Conservation (phyloP, 2,329 filamentous ascomycete species). For the Hymenoscyphus salicellus region DNA sequence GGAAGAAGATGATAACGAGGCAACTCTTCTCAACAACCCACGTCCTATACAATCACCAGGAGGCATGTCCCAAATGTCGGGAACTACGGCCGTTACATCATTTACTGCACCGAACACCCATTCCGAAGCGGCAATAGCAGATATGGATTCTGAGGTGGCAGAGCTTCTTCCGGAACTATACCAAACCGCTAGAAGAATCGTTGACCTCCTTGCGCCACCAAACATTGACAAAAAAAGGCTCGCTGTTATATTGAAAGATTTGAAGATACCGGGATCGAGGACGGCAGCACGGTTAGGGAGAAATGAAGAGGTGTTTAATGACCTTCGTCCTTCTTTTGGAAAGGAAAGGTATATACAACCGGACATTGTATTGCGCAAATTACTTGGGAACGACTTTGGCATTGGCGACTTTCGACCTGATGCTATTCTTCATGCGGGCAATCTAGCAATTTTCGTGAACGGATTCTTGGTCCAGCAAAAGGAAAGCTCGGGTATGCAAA, state of each 20-base stretch:
- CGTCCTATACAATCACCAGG: constrained; percentile 18
- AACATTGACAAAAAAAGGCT: constrained; percentile 32
- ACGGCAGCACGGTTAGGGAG: constrained; percentile 17
- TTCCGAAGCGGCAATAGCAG: constrained; percentile 28
- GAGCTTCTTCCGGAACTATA: constrained; percentile 41
- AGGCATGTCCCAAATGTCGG: constrained; percentile 27
- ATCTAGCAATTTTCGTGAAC: constrained; percentile 40
- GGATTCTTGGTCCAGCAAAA: constrained; percentile 37
- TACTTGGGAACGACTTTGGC: constrained; percentile 31
- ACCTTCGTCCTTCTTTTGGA: constrained; percentile 19
- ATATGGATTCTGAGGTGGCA: constrained; percentile 39
- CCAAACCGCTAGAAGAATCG: constrained; percentile 34
- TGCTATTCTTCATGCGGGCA: constrained; percentile 42
- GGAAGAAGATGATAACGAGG: not conserved
- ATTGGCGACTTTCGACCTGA: constrained; percentile 36
- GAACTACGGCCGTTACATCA: constrained; percentile 26
- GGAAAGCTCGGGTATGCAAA: constrained; percentile 18
- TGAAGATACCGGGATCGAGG: constrained; percentile 26
- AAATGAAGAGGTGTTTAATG: constrained; percentile 22
- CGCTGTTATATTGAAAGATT: constrained; percentile 32
- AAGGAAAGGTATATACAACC: constrained; percentile 38
- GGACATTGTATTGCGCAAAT: constrained; percentile 31
- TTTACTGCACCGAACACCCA: constrained; percentile 17
- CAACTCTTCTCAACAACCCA: constrained; percentile 6
- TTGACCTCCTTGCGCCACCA: constrained; percentile 38